Evolutionary conservation across 148 eudicot genomes (phyloP).

Genomic region (Camellia japonica): DNA sequence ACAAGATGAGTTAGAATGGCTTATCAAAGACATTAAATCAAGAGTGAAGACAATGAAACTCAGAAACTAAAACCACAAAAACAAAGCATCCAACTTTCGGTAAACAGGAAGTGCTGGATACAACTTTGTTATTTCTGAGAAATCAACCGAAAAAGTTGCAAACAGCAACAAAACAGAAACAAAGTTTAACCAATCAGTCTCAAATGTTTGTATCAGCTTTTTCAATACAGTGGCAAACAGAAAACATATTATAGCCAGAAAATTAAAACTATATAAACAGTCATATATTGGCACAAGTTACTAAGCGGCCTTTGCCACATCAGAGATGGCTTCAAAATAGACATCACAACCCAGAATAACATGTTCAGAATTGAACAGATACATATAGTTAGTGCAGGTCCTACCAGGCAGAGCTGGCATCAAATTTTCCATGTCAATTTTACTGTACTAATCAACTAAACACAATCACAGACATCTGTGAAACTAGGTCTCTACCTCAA

Average conservation of each 20-base stretch:
- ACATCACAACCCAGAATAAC: background rate
- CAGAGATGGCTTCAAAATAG: background rate
- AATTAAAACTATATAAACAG: background rate
- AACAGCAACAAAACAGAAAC: background rate
- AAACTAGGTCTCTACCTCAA: background rate
- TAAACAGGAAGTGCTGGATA: background rate
- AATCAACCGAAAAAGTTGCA: background rate
- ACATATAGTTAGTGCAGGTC: background rate
- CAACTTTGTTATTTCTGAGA: constrained; percentile 1
- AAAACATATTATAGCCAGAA: background rate
- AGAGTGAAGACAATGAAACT: background rate
- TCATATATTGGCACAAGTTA: background rate
- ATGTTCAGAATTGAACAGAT: background rate
- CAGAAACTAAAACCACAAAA: background rate
- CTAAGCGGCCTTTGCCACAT: background rate
- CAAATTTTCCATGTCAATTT: background rate
- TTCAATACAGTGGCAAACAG: background rate
- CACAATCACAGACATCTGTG: background rate
- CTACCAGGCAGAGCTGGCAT: background rate
- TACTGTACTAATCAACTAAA: background rate
- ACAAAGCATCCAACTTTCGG: background rate
- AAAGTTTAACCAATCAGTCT: background rate
- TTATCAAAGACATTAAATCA: background rate
- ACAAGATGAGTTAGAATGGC: constrained; percentile 3
- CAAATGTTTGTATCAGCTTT: background rate